Conservation (phyloP, 1,284 basidiomycete genomes). For the Ganoderma meredithae region DNA sequence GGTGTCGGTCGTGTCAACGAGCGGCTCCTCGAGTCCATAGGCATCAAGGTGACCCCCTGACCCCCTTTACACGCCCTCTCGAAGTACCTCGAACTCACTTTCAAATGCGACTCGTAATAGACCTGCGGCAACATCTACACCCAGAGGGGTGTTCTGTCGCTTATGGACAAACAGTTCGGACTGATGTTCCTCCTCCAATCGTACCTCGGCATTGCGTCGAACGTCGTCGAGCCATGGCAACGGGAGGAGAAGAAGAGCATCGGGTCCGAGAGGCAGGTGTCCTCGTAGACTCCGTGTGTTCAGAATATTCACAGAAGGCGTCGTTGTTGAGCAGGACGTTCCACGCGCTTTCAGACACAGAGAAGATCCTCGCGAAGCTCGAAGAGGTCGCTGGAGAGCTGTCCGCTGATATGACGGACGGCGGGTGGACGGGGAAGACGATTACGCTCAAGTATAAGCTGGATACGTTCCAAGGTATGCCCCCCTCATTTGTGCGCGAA, state of each 20-base stretch:
- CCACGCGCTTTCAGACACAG: conserved; percentile 65
- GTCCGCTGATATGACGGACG: conserved; percentile 75
- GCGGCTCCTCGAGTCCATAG: conserved; percentile 84
- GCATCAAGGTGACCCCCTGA: conserved; percentile 69
- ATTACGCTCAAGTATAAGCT: conserved; percentile 85
- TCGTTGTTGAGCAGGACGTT: conserved; percentile 67
- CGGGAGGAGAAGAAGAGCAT: conserved; percentile 90
- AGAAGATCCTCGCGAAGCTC: conserved; percentile 77
- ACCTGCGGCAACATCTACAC: conserved; percentile 88
- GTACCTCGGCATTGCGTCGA: conserved; percentile 87
- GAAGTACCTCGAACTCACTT: neutral
- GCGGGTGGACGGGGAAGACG: conserved; percentile 79
- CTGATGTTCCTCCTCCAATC: conserved; percentile 76
- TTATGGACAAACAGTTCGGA: conserved; percentile 89
- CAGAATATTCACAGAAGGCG: neutral
- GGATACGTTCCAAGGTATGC: conserved; percentile 76
- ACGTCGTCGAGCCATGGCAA: conserved; percentile 75
- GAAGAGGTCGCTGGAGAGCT: conserved; percentile 83
- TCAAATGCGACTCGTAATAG: conserved; percentile 44
- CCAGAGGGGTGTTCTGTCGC: conserved; percentile 72
- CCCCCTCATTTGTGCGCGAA: neutral
- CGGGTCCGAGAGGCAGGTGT: conserved; percentile 79
- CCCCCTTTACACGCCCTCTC: neutral
- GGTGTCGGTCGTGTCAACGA: conserved; percentile 91
- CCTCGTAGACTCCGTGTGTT: neutral